Evolutionary conservation across 2,329 filamentous ascomycete species (phyloP).

Genomic region (Biscogniauxia marginata): DNA sequence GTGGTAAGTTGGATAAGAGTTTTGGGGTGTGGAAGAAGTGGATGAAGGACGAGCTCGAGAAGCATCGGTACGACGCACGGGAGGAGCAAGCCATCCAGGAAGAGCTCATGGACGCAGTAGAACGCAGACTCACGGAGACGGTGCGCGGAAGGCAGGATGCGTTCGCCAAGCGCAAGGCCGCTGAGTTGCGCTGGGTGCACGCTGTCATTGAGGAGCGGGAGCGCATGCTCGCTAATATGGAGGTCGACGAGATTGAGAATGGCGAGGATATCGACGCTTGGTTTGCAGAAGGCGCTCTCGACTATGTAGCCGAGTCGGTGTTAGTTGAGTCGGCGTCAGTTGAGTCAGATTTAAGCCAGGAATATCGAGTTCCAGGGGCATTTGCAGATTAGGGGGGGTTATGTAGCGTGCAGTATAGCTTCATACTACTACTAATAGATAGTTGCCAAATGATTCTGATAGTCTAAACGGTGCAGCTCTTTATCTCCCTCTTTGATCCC

Average conservation of each 20-base stretch:
- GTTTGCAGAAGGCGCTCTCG: slow-evolving; percentile 21
- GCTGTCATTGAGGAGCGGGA: slow-evolving; percentile 45
- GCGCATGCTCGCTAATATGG: slow-evolving; percentile 41
- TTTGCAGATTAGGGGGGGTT: neutral
- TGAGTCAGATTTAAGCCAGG: neutral
- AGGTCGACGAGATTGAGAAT: slow-evolving; percentile 43
- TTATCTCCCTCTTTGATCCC: too few species aligned
- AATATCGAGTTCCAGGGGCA: slow-evolving; percentile 3
- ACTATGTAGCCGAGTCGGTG: neutral
- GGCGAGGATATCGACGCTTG: slow-evolving; percentile 27
- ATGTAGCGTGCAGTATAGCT: too few species aligned
- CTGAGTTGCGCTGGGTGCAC: slow-evolving; percentile 48
- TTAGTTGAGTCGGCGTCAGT: neutral
- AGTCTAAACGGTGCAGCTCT: neutral
- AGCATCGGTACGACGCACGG: slow-evolving; percentile 35
- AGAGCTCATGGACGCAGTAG: slow-evolving; percentile 43
- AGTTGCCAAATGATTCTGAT: neutral
- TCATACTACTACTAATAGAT: neutral
- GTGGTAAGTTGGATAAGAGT: slow-evolving; percentile 41
- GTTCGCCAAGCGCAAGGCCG: slow-evolving; percentile 34
- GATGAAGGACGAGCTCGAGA: slow-evolving; percentile 40
- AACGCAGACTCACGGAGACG: slow-evolving; percentile 28
- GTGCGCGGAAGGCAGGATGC: slow-evolving; percentile 32
- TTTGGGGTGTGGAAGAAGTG: slow-evolving; percentile 42
- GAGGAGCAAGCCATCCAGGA: slow-evolving; percentile 40